Evolutionary conservation across 1,139 yeast genomes (phyloP).

Genomic region (Kodamaea suecica): DNA sequence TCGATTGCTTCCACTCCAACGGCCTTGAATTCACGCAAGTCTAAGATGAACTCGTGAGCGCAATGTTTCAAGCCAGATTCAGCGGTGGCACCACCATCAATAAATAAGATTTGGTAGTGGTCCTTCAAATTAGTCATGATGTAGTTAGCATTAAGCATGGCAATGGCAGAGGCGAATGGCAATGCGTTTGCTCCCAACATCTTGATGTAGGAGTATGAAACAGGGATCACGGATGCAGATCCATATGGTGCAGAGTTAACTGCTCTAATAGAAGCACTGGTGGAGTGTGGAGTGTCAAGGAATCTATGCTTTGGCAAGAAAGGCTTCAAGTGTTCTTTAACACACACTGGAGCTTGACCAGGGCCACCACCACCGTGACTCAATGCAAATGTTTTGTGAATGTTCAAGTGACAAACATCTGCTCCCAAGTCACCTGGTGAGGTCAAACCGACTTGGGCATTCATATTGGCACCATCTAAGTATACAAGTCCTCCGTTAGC

Average conservation of each 20-base stretch:
- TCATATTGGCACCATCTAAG: slow-evolving; percentile 98
- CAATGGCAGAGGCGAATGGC: slow-evolving; percentile 81
- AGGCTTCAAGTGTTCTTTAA: slow-evolving; percentile 73
- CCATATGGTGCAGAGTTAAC: slow-evolving; percentile 96
- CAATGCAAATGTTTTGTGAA: slow-evolving; percentile 96
- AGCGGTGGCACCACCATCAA: slow-evolving; percentile 44
- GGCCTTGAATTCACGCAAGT: slow-evolving; percentile 78
- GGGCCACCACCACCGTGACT: slow-evolving; percentile 99
- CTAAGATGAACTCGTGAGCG: slow-evolving; percentile 95
- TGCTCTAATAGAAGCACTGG: slow-evolving; percentile 60
- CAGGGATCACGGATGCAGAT: slow-evolving; percentile 89
- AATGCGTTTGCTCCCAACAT: slow-evolving; percentile 85
- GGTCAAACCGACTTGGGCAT: slow-evolving; percentile 96
- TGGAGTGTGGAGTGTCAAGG: slow-evolving; percentile 54
- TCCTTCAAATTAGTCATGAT: slow-evolving; percentile 76
- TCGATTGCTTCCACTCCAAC: slow-evolving; percentile 91
- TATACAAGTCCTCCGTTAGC: slow-evolving; percentile 90
- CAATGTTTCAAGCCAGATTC: slow-evolving; percentile 68
- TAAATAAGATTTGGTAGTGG: slow-evolving; percentile 73
- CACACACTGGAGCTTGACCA: slow-evolving; percentile 98
- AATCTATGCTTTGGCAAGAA: slow-evolving; percentile 80
- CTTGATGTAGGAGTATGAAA: slow-evolving; percentile 91
- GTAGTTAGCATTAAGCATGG: slow-evolving; percentile 93
- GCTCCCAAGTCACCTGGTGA: slow-evolving; percentile 98
- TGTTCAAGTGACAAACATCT: slow-evolving; percentile 95